Evolutionary conservation across 352 stramenopile species (phyloP).

Genomic region (Pythium myriotylum): DNA sequence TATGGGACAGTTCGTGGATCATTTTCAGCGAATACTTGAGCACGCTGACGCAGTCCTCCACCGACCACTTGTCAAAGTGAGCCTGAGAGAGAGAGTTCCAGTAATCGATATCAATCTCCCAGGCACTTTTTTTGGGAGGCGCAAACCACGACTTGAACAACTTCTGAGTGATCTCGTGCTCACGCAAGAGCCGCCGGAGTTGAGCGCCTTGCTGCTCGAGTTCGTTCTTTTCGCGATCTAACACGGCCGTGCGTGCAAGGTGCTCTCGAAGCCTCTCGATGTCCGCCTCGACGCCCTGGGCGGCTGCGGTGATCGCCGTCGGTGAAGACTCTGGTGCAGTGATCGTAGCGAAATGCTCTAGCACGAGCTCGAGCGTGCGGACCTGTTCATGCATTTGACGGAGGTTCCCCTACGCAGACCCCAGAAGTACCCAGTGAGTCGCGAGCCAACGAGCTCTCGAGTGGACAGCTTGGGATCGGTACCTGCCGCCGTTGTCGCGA

Average conservation of each 20-base stretch:
- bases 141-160: conserved; percentile 29
- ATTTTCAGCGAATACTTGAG: conserved; percentile 29
- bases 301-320: neutral
- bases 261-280: conserved; percentile 22
- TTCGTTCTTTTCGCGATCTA: conserved; percentile 10
- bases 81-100: conserved; percentile 27
- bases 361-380: conserved; percentile 17
- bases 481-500: conserved; percentile 29
- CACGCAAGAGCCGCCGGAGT: conserved; percentile 23
- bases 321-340: conserved; percentile 1
- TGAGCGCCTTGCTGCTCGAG: conserved; percentile 24
- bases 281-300: conserved; percentile 4
- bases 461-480: neutral
- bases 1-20: conserved; percentile 28
- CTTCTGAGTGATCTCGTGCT: conserved; percentile 30
- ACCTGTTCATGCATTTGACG: conserved; percentile 28
- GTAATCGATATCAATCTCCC: conserved; percentile 29
- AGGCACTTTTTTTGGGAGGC: conserved; percentile 25
- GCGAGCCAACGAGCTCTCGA: no score
- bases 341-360: conserved; percentile 25
- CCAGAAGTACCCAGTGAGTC: neutral
- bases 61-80: conserved; percentile 24
- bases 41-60: conserved; percentile 27
- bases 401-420: conserved; percentile 22
- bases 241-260: conserved; percentile 13